Conservation (phyloP, 345 rosid species). For the Camelina laxa region DNA sequence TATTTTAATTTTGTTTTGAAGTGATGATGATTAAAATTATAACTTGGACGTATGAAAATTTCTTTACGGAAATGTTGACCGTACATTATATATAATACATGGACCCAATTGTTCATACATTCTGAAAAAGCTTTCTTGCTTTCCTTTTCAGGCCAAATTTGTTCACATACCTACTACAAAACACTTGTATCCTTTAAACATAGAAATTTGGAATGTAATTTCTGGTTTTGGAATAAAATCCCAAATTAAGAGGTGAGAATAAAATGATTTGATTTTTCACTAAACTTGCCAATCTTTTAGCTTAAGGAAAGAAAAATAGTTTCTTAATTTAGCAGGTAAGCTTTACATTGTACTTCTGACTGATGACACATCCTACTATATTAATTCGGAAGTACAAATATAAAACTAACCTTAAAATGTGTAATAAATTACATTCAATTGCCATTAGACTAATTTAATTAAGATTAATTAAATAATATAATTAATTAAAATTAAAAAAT, state of each 20-base stretch:
- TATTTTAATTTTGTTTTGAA: not conserved
- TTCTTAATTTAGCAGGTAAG: not conserved
- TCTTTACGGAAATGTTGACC: constrained; percentile 24
- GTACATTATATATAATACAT: constrained; percentile 1
- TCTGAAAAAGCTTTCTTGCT: not conserved
- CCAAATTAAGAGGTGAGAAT: too few relatives aligned
- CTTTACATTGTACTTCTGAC: not conserved
- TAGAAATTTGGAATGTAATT: not conserved
- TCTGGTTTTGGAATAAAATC: not conserved
- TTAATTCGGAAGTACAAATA: too few relatives aligned
- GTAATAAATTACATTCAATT: too few relatives aligned
- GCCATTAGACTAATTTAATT: too few relatives aligned
- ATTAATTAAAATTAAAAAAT: too few relatives aligned
- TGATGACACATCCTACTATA: too few relatives aligned
- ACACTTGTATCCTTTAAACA: not conserved
- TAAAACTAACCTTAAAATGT: too few relatives aligned
- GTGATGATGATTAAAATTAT: constrained; percentile 1
- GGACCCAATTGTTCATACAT: constrained; percentile 11
- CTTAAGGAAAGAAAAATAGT: not conserved
- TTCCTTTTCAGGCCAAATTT: constrained; percentile 26
- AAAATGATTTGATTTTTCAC: too few relatives aligned
- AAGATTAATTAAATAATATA: too few relatives aligned
- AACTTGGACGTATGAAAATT: not conserved
- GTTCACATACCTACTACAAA: constrained; percentile 13
- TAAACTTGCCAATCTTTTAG: not conserved